A percentile compares a stretch with the other conserved stretches of the same genome.
Conservation (phyloP, 306 rosid genomes). For the Fragaria vesca region DNA sequence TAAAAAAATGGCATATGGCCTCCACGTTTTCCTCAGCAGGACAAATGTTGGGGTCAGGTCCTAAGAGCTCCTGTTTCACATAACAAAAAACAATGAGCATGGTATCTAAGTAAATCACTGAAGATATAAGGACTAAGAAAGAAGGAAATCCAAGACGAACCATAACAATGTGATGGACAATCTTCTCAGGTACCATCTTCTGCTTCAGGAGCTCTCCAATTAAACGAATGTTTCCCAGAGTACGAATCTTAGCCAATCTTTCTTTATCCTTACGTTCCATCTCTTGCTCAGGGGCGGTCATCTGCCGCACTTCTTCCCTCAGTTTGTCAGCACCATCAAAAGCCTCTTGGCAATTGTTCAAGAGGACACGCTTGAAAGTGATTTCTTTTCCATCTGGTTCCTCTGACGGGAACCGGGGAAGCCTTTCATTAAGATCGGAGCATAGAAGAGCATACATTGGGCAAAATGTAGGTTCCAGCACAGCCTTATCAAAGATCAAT, state of each 20-base stretch:
- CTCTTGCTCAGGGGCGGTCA: slow-evolving; percentile 92
- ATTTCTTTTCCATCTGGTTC: slow-evolving; percentile 86
- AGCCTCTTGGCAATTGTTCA: slow-evolving; percentile 94
- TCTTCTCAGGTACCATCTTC: slow-evolving; percentile 95
- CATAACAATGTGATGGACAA: slow-evolving; percentile 97
- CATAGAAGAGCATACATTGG: slow-evolving; percentile 96
- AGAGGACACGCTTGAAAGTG: slow-evolving; percentile 82
- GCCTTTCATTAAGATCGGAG: slow-evolving; percentile 78
- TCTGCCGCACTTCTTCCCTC: slow-evolving; percentile 76
- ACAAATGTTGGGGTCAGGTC: slow-evolving; percentile 68
- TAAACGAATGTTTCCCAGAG: slow-evolving; percentile 91
- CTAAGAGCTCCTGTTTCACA: slow-evolving; percentile 79
- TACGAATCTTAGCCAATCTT: slow-evolving; percentile 74
- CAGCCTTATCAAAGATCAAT: slow-evolving; percentile 94
- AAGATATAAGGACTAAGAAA: slow-evolving; percentile 8
- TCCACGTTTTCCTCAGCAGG: slow-evolving; percentile 98
- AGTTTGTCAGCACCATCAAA: slow-evolving; percentile 88
- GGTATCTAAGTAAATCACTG: neutral
- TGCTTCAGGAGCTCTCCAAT: slow-evolving; percentile 99
- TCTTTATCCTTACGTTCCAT: slow-evolving; percentile 82
- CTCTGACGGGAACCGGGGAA: slow-evolving; percentile 85
- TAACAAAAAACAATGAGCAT: slow-evolving; percentile 19
- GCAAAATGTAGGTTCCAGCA: slow-evolving; percentile 97
- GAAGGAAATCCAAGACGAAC: slow-evolving; percentile 38
- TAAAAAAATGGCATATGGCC: slow-evolving; percentile 92